A percentile compares a stretch with the other conserved stretches of the same genome.
phyloP scores from a whole-genome alignment of 805 yeast genomes.

The Candida orba region DNA sequence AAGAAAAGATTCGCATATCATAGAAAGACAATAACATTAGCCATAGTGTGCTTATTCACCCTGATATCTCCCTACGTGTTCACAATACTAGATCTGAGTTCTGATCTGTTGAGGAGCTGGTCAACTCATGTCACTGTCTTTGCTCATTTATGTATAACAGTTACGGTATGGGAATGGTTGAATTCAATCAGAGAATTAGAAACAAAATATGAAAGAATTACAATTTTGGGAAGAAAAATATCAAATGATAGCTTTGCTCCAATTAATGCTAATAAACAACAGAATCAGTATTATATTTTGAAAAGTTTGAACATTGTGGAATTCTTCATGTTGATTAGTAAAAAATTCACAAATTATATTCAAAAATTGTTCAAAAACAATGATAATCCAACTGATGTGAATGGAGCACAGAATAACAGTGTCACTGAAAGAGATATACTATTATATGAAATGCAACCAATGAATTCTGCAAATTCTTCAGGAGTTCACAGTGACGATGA shows the following conservation, averaged over 20 bases:
- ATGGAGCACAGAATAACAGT: neutral
- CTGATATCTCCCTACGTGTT: constrained; percentile 32
- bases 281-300: constrained; percentile 12
- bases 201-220: constrained; percentile 42
- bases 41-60: constrained; percentile 35
- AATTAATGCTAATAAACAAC: constrained; percentile 5
- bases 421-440: neutral
- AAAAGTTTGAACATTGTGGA: constrained; percentile 16
- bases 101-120: constrained; percentile 39
- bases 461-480: constrained; percentile 1
- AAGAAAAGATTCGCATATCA: constrained; percentile 40
- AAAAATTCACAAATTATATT: neutral
- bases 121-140: constrained; percentile 40
- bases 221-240: constrained; percentile 57
- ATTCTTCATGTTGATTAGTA: constrained; percentile 7
- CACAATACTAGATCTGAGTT: constrained; percentile 29
- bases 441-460: constrained; percentile 5
- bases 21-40: constrained; percentile 39
- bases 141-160: constrained; percentile 41
- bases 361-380: neutral
- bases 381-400: neutral
- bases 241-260: constrained; percentile 34
- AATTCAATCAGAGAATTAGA: constrained; percentile 46
- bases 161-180: constrained; percentile 63
- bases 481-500: neutral